A percentile compares a stretch with the other conserved stretches of the same genome.
Evolutionary conservation across 2,329 filamentous ascomycete species (phyloP).

Genomic region (Alternaria incomplexa): DNA sequence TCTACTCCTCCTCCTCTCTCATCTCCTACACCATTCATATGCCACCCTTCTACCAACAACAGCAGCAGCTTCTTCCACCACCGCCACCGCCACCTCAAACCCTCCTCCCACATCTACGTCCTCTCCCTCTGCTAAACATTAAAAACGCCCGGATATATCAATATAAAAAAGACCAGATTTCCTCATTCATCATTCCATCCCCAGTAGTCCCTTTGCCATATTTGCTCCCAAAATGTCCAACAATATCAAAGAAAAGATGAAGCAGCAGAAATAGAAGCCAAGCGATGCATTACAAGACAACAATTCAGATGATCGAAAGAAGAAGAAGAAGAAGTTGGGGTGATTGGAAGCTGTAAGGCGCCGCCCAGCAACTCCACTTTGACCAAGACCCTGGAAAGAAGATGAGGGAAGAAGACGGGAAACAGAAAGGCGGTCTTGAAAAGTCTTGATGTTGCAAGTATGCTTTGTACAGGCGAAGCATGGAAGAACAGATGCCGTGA

Average conservation of each 20-base stretch:
- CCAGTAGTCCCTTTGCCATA: neutral
- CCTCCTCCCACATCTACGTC: neutral
- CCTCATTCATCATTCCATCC: neutral
- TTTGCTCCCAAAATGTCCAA: neutral
- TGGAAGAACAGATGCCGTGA: conserved; percentile 26
- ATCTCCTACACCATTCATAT: neutral
- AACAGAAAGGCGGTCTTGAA: neutral
- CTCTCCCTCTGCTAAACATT: neutral
- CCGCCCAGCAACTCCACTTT: neutral
- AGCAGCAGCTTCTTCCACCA: neutral
- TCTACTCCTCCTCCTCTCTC: neutral
- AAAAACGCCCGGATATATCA: neutral
- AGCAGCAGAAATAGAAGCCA: neutral
- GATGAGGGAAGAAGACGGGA: neutral
- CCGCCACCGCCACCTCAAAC: neutral
- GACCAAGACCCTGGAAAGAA: neutral
- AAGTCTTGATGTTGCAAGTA: neutral
- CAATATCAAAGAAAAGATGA: neutral
- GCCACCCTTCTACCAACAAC: neutral
- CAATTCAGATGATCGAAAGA: neutral
- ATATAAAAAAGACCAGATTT: neutral
- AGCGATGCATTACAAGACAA: neutral
- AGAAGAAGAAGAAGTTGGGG: neutral
- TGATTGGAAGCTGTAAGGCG: neutral
- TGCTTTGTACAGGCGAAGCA: conserved; percentile 32